Percentiles rank a stretch among this genome's conserved stretches.
Evolutionary conservation across 1,284 basidiomycete species (phyloP).

Genomic region (Fomes fomentarius): DNA sequence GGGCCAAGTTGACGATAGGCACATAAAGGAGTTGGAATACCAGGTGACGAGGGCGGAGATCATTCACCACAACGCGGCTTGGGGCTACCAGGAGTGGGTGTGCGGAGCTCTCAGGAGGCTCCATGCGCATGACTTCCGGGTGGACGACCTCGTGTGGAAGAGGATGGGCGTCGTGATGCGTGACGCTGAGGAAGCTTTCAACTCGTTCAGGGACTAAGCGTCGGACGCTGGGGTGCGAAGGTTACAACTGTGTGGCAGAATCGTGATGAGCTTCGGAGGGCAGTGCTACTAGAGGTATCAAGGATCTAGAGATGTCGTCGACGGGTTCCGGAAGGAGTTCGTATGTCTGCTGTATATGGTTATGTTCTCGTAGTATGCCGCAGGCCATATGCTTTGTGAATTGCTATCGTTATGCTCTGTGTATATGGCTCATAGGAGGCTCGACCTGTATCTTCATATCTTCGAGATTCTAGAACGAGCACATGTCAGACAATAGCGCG

Average conservation of each 20-base stretch:
- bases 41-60: constrained; percentile 4
- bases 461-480: too few species aligned
- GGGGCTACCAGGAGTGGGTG: constrained; percentile 13
- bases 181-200: constrained; percentile 3
- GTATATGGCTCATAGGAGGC: too few species aligned
- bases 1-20: not conserved
- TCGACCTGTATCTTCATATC: too few species aligned
- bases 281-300: not conserved
- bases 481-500: too few species aligned
- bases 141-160: not conserved
- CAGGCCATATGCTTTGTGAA: not conserved
- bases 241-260: not conserved
- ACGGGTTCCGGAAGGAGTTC: too few species aligned
- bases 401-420: constrained; percentile 8
- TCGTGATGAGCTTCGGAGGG: too few species aligned
- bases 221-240: not conserved
- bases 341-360: not conserved
- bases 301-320: not conserved
- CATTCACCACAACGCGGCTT: not conserved
- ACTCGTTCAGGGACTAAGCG: not conserved
- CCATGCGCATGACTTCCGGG: constrained; percentile 1
- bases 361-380: not conserved
- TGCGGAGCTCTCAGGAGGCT: constrained; percentile 17
- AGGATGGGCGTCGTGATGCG: not conserved
- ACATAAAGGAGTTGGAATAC: not conserved